Evolutionary conservation across 73 alveolate species (phyloP), one percentile per base, ranked within the genome.

Genomic region (Paramecium primaurelia): DNA sequence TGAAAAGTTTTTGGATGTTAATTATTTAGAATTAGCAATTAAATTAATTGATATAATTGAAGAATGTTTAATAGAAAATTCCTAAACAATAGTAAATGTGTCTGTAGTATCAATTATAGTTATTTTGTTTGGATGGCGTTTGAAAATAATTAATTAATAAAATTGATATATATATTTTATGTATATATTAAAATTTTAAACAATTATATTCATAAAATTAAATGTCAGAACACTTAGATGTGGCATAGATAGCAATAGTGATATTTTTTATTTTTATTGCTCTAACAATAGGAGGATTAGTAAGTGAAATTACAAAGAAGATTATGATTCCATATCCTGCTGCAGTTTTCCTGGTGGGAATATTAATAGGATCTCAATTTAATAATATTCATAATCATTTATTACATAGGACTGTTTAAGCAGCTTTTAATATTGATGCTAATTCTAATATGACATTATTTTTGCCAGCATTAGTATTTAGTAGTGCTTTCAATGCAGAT

Each of bases 401-500:
- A 1, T 26, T 71, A 18, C 36, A 45, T 22, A 25, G 91, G 8
- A 45, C 94, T 12, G 58, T 89, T 1, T 26, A 83, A 58, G 40
- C 58, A n/a, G 88, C 88, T 0, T 32, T 59, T 71, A 37, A 30
- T 20, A 45, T 89, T 18, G 75, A 71, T 71, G 83, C 94, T 14
- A 58, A 89, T 73, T 77, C 92, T 6, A 69, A 58, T 26, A 38
- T 89, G 84, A 71, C 71, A 18, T 38, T 89, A 8, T 71, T 93
- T 38, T 32, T 93, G 18, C 96, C 96, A 25, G 90, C 86, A 4
- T 69, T 93, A 47, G 91, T 93, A 6, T 93, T 89, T 90, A 85
- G 89, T 28, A 86, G 93, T 54, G 96, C 92, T 44, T 75, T 93
- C 47, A 86, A 64, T 22, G 89, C 94, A 40, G 96, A 93, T n/a